phyloP scores from a whole-genome alignment of 352 stramenopile genomes.

The Globisporangium megalacanthum region DNA sequence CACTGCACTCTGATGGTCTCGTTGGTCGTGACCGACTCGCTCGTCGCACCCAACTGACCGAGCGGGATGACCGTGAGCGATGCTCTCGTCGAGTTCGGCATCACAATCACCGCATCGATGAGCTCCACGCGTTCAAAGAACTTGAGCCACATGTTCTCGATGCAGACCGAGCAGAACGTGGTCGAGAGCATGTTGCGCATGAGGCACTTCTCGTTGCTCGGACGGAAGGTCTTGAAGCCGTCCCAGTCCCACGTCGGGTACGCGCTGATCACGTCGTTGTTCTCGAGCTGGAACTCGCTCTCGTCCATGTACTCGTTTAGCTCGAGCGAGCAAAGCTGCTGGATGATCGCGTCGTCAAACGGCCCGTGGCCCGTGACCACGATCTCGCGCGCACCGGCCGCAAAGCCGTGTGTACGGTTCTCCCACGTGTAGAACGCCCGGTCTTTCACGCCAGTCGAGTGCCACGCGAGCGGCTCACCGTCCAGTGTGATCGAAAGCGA shows the following conservation, averaged over 20 bases:
- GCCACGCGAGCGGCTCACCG: slow-evolving; percentile 17
- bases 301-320: slow-evolving; percentile 29
- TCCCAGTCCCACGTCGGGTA: slow-evolving; percentile 28
- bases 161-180: slow-evolving; percentile 27
- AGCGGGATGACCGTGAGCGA: too few species aligned
- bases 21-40: too few species aligned
- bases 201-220: too few species aligned
- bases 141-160: slow-evolving; percentile 34
- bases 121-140: slow-evolving; percentile 26
- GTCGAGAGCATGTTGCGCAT: slow-evolving; percentile 34
- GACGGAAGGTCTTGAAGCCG: slow-evolving; percentile 24
- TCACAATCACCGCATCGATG: slow-evolving; percentile 28
- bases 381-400: slow-evolving; percentile 16
- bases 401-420: slow-evolving; percentile 14
- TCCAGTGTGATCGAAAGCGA: slow-evolving; percentile 24
- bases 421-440: slow-evolving; percentile 23
- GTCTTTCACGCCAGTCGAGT: slow-evolving; percentile 21
- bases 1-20: too few species aligned
- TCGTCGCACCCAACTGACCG: too few species aligned
- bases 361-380: slow-evolving; percentile 17
- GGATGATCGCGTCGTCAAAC: slow-evolving; percentile 21
- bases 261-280: slow-evolving; percentile 18
- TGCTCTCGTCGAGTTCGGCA: too few species aligned
- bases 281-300: slow-evolving; percentile 15
- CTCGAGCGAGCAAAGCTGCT: slow-evolving; percentile 26